These are phyloP conservation scores for Desmodesmus armatus DNA, from an alignment of 139 green algal genomes.

Conservation along the genomic window DNA sequence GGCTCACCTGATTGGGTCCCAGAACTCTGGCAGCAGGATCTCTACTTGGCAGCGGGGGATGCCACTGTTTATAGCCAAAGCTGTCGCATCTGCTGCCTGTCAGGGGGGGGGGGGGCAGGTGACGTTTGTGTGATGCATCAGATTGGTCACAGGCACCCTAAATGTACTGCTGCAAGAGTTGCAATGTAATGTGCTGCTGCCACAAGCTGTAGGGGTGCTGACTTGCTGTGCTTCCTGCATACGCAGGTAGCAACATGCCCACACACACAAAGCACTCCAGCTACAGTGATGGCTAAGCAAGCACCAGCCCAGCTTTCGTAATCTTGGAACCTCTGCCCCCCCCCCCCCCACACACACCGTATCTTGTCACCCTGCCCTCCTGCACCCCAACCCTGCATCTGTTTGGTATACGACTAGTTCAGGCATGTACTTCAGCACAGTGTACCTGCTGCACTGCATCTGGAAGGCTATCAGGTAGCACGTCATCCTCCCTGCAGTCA, in stretches of 20 bases:
- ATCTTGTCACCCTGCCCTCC: no score
- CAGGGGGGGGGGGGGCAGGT: not conserved
- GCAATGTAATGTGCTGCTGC: not conserved
- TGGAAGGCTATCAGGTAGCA: constrained; percentile 83
- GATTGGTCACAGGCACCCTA: not conserved
- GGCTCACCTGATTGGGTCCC: constrained; percentile 65
- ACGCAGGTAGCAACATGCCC: not conserved
- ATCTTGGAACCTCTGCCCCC: not conserved
- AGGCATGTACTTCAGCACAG: not conserved
- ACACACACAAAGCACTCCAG: not conserved
- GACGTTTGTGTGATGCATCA: not conserved
- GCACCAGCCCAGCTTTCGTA: not conserved
- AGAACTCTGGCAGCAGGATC: constrained; percentile 94
- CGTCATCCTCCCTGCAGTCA: constrained; percentile 30
- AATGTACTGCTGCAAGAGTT: not conserved
- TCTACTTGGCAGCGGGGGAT: constrained; percentile 82
- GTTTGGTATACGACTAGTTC: not conserved
- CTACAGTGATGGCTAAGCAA: not conserved
- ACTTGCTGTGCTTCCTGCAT: not conserved
- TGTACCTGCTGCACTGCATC: constrained; percentile 70
- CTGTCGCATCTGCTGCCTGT: constrained; percentile 60
- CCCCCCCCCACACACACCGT: not conserved
- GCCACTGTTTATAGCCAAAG: constrained; percentile 71
- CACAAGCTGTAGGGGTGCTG: not conserved
- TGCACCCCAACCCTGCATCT: not conserved